Conservation (phyloP, 1,284 basidiomycete genomes). For the Porogramme epimiltina region DNA sequence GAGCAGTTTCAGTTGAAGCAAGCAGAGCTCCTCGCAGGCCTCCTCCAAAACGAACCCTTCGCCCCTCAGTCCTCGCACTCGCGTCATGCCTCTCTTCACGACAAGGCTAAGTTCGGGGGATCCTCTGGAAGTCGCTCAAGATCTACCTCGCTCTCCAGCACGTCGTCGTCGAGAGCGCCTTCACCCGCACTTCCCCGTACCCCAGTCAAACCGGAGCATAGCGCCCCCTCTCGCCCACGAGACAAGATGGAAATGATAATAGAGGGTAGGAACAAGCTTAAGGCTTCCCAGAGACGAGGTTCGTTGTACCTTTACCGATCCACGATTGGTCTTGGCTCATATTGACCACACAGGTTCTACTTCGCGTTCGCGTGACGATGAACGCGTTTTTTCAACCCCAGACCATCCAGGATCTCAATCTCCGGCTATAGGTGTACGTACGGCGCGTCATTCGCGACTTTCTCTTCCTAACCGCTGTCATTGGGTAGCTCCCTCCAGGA, state of each 20-base stretch:
- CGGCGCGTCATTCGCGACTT: conserved; percentile 13
- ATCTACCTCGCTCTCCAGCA: conserved; percentile 52
- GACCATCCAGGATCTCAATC: conserved; percentile 29
- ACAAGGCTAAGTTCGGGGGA: not conserved
- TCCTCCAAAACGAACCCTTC: conserved; percentile 21
- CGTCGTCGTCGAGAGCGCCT: conserved; percentile 29
- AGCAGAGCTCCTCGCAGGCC: conserved; percentile 13
- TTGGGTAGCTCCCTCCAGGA: conserved; percentile 20
- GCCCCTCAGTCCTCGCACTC: conserved; percentile 6
- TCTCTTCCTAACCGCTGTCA: not conserved
- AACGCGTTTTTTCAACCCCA: conserved; percentile 38
- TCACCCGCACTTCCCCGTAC: conserved; percentile 34
- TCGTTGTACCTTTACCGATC: not conserved
- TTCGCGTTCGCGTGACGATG: conserved; percentile 56
- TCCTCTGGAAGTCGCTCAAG: conserved; percentile 39
- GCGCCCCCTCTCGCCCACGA: conserved; percentile 51
- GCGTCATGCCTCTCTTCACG: not conserved
- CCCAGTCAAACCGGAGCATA: conserved; percentile 62
- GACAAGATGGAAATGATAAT: conserved; percentile 75
- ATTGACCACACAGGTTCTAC: conserved; percentile 38
- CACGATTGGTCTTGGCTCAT: too few relatives aligned
- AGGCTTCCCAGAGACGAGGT: conserved; percentile 45
- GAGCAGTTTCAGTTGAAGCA: conserved; percentile 22
- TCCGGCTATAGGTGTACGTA: conserved; percentile 35
- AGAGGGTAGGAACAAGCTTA: conserved; percentile 61